Evolutionary conservation across 2,329 filamentous ascomycete genomes (phyloP).

Genomic region (Lojkania enalia): DNA sequence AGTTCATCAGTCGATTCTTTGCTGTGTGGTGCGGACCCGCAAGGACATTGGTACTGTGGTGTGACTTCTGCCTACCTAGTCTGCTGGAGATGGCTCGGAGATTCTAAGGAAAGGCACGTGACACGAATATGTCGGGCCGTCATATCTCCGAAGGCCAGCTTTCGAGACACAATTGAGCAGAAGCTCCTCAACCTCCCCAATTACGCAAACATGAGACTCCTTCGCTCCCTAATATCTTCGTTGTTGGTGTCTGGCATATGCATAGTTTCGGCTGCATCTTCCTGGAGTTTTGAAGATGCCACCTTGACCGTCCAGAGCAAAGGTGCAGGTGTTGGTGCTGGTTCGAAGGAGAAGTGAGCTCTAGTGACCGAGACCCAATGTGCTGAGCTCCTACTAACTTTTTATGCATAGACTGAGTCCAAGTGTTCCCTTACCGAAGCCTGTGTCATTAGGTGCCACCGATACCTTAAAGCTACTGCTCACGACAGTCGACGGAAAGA

Average conservation of each 20-base stretch:
- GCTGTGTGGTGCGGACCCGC: too few relatives aligned
- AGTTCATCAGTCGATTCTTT: too few relatives aligned
- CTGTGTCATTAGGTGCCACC: conserved; percentile 65
- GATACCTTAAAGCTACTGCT: conserved; percentile 82
- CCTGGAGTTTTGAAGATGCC: conserved; percentile 76
- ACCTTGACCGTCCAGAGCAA: conserved; percentile 67
- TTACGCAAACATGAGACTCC: conserved; percentile 46
- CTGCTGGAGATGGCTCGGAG: too few relatives aligned
- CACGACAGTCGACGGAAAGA: conserved; percentile 77
- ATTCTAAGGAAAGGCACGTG: too few relatives aligned
- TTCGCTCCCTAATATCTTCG: conserved; percentile 48
- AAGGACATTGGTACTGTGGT: too few relatives aligned
- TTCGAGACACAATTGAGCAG: conserved; percentile 20
- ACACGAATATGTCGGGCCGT: too few relatives aligned
- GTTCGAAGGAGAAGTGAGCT: conserved; percentile 67
- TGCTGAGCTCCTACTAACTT: background rate
- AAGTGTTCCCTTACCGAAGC: conserved; percentile 63
- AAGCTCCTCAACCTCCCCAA: conserved; percentile 18
- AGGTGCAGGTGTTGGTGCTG: conserved; percentile 55
- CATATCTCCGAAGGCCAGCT: conserved; percentile 25
- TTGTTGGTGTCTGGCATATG: conserved; percentile 46
- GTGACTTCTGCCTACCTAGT: too few relatives aligned
- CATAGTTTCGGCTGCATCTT: conserved; percentile 54
- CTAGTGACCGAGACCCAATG: background rate
- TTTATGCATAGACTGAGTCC: conserved; percentile 42